Percentiles rank a stretch among this genome's conserved stretches.
Conservation (phyloP, 2,329 filamentous ascomycete genomes). For the Boeremia lycopersici region DNA sequence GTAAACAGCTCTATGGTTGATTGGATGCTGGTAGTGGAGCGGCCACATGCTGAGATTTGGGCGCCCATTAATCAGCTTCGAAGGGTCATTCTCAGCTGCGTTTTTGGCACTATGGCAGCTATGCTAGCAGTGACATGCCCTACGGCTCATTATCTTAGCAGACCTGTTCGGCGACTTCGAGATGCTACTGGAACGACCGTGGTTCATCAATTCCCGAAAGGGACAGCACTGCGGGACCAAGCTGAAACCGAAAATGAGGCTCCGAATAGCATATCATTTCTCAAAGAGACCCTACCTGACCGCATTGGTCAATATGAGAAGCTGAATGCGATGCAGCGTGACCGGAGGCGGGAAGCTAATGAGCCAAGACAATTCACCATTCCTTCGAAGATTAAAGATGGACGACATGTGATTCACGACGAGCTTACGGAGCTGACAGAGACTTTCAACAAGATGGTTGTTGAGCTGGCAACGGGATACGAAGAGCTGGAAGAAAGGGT, state of each 20-base stretch:
- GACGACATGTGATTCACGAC: conserved; percentile 77
- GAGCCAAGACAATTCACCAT: conserved; percentile 72
- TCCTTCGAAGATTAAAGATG: conserved; percentile 77
- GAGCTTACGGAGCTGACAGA: conserved; percentile 81
- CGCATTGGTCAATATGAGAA: conserved; percentile 42
- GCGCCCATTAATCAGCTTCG: conserved; percentile 75
- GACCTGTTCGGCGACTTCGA: conserved; percentile 78
- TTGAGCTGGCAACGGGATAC: conserved; percentile 87
- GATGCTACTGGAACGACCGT: conserved; percentile 76
- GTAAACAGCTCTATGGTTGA: conserved; percentile 71
- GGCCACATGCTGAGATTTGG: conserved; percentile 75
- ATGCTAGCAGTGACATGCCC: conserved; percentile 76
- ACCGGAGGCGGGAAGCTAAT: conserved; percentile 35
- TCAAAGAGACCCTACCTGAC: conserved; percentile 18
- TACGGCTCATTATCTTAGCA: conserved; percentile 78
- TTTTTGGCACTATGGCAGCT: conserved; percentile 79
- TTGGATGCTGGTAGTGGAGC: conserved; percentile 84
- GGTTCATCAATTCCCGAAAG: conserved; percentile 56
- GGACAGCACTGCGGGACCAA: too few species aligned
- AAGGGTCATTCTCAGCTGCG: conserved; percentile 79
- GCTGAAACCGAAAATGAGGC: too few species aligned
- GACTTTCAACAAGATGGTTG: conserved; percentile 93
- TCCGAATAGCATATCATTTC: too few species aligned
- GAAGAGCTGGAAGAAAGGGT: conserved; percentile 83
- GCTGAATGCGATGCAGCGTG: neutral